Evolutionary conservation across 1,284 basidiomycete species (phyloP).

Genomic region (Mycena sp.): DNA sequence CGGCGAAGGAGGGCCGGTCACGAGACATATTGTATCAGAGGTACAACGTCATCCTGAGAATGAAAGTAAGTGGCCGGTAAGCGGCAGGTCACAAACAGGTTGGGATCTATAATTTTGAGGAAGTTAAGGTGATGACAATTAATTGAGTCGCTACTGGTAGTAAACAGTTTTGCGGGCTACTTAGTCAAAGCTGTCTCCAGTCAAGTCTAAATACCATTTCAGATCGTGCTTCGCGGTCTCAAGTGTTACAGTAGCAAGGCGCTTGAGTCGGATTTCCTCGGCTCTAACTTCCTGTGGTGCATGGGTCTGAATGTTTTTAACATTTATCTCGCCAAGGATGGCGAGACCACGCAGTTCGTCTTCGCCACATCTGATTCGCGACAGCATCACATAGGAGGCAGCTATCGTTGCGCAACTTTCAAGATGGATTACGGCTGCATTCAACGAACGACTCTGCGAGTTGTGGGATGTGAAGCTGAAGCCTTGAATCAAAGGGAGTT

Average conservation of each 20-base stretch:
- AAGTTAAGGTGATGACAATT: no score
- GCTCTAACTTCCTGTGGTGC: constrained; percentile 19
- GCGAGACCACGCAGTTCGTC: constrained; percentile 6
- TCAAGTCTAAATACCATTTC: constrained; percentile 1
- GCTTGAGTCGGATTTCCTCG: constrained; percentile 4
- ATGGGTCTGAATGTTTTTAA: constrained; percentile 20
- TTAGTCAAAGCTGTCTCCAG: no score
- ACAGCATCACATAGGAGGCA: constrained; percentile 24
- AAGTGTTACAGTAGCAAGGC: background rate
- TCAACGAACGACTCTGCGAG: constrained; percentile 33
- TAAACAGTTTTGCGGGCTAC: no score
- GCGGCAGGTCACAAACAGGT: no score
- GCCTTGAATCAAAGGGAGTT: constrained; percentile 33
- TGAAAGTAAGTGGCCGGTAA: no score
- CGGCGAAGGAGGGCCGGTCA: no score
- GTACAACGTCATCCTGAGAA: no score
- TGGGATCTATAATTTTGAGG: no score
- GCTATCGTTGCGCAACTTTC: constrained; percentile 28
- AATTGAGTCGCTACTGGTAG: no score
- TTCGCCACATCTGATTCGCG: constrained; percentile 7
- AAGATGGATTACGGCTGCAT: constrained; percentile 31
- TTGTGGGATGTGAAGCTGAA: constrained; percentile 36
- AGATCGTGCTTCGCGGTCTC: background rate
- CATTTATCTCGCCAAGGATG: no score
- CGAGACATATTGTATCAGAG: no score